A percentile compares a stretch with the other conserved stretches of the same genome.
Conservation (phyloP, 108 stramenopile species). For the Nitzschia putrida region DNA sequence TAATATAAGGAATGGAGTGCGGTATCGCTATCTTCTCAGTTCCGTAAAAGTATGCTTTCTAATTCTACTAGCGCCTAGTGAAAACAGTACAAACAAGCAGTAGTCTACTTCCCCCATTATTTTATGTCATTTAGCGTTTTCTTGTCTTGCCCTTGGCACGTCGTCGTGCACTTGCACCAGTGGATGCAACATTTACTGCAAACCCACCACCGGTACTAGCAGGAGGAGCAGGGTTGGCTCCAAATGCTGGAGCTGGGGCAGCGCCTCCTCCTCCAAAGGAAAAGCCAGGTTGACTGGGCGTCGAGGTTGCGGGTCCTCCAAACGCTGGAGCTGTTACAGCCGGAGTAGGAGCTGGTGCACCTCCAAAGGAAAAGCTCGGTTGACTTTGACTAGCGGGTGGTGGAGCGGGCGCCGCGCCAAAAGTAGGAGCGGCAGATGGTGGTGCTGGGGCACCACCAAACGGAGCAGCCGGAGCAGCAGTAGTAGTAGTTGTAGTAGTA, state of each 20-base stretch:
- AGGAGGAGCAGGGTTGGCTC: background rate
- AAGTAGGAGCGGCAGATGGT: background rate
- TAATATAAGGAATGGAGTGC: background rate
- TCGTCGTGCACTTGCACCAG: constrained; percentile 18
- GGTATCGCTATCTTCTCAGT: background rate
- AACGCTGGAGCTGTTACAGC: constrained; percentile 5
- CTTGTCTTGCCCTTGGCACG: constrained; percentile 7
- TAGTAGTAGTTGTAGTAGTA: too few species aligned
- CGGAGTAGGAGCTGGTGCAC: background rate
- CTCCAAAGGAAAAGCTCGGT: constrained; percentile 13
- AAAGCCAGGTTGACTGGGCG: background rate
- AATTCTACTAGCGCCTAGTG: too few species aligned
- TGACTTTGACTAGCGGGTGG: background rate
- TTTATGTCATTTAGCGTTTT: too few species aligned
- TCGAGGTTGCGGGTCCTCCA: background rate
- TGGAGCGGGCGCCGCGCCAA: background rate
- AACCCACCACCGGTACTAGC: background rate
- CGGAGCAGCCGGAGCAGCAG: background rate
- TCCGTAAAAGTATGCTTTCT: too few species aligned
- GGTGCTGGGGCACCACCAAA: background rate
- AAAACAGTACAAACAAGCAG: too few species aligned
- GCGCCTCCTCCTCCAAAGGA: constrained; percentile 4
- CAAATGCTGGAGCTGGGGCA: background rate
- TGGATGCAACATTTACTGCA: background rate
- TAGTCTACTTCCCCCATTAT: too few species aligned